These are phyloP conservation scores for Ganoderma meredithae DNA, from an alignment of 1,284 basidiomycete genomes.

Conservation along the genomic window DNA sequence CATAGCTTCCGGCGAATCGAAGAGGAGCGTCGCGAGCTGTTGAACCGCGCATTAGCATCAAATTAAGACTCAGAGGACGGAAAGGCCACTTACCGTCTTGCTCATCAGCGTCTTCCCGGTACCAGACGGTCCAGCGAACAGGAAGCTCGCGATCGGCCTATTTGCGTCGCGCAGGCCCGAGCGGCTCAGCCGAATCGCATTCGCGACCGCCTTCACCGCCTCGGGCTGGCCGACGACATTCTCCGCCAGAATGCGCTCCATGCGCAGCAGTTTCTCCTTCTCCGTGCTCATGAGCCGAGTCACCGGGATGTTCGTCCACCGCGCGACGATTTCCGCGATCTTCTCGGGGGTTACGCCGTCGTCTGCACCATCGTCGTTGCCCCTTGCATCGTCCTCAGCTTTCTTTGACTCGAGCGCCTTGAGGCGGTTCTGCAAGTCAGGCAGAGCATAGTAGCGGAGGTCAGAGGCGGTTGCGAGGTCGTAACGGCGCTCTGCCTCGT, in stretches of 20 bases:
- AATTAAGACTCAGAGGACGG: neutral
- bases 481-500: constrained; percentile 91
- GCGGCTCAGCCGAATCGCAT: constrained; percentile 90
- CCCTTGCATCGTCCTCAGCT: constrained; percentile 68
- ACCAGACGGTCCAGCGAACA: constrained; percentile 94
- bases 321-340: constrained; percentile 90
- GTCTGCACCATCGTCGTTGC: constrained; percentile 66
- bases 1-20: constrained; percentile 91
- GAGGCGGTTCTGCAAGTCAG: constrained; percentile 86
- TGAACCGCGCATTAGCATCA: constrained; percentile 31
- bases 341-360: constrained; percentile 91
- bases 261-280: constrained; percentile 85
- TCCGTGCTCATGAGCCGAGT: constrained; percentile 90
- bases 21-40: constrained; percentile 85
- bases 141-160: constrained; percentile 91
- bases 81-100: constrained; percentile 75
- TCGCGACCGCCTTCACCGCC: constrained; percentile 89
- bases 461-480: constrained; percentile 91
- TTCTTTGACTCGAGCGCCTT: constrained; percentile 78
- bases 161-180: constrained; percentile 87
- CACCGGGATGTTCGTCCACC: constrained; percentile 93
- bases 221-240: constrained; percentile 90
- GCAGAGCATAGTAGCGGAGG: constrained; percentile 92
- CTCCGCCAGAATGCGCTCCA: constrained; percentile 73
- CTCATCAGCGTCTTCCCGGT: constrained; percentile 89